Base-by-base conservation (phyloP, 164 flowering plant species). In the Sedum album region DNA sequence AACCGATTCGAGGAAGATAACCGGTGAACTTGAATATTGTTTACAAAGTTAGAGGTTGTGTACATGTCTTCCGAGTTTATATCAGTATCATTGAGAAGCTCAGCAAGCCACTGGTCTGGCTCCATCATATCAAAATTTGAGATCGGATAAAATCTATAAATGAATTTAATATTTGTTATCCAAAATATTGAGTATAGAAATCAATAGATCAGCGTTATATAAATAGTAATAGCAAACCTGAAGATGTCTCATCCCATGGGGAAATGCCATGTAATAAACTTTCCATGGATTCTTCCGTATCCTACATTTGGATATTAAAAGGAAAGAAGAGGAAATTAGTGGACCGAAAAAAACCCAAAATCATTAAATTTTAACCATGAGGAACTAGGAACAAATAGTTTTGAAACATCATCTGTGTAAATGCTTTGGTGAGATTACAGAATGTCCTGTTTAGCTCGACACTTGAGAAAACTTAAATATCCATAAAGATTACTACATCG, bases 81-180 rank as follows among this genome's bases (percentile, higher is more conserved):
- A 66, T 79, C 90, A 3, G 80, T 51, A 62, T 87, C 90, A 73
- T 76, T 86, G 20, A 89, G 80, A 82, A 90, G 88, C 53, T 87
- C 82, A 13, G 87, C 78, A 73, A 91, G 70, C 96, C 97, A 93
- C 35, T 76, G 75, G 68, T 88, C 96, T 41, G 73, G 85, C 73
- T 85, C 92, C 67, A 84, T 69, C 53, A 69, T 78, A 67, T 76
- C 94, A 66, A 68, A 68, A 72, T 79, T 73, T 55, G 81, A 70
- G 65, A 70, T 79, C 69, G 82, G 75, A 73, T 71, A 73, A 72
- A 81, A 68, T 72, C 91, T 81, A 65, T 15, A 23, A 53, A 74
- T 1, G 48, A 46, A 74, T 72, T 20, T 31, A 18, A 68, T 23
- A 66, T 65, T 33, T 33, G 71, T 70, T 70, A 61, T 1, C 66